Conservation (phyloP, 345 rosid genomes). For the Laguncularia racemosa region DNA sequence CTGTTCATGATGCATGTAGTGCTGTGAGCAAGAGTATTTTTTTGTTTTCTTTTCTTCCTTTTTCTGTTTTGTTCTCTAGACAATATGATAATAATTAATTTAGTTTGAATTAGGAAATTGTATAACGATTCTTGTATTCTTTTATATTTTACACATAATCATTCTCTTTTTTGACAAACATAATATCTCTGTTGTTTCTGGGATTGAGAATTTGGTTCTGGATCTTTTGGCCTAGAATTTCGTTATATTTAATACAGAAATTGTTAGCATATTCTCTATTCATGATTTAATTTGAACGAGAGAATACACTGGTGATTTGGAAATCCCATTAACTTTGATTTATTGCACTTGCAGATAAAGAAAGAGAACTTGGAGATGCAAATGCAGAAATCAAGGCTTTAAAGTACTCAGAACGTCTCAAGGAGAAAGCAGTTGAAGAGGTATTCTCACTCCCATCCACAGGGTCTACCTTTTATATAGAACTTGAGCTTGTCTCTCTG, state of each 20-base stretch:
- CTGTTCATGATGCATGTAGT: too few species aligned
- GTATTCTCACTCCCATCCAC: slow-evolving; percentile 4
- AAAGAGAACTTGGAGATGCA: slow-evolving; percentile 41
- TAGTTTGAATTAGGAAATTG: too few species aligned
- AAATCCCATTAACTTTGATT: neutral
- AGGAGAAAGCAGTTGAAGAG: slow-evolving; percentile 46
- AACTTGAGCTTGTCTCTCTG: neutral
- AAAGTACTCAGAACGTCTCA: slow-evolving; percentile 32
- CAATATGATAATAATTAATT: too few species aligned
- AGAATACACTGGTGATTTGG: neutral
- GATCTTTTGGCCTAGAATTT: neutral
- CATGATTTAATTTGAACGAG: neutral
- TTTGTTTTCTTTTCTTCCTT: too few species aligned
- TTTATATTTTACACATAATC: too few species aligned
- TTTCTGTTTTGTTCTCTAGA: too few species aligned
- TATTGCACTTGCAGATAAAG: slow-evolving; percentile 25
- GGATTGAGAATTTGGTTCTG: neutral
- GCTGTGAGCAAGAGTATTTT: too few species aligned
- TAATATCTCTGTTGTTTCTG: too few species aligned
- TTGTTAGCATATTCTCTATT: neutral
- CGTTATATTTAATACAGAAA: neutral
- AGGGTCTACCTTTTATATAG: neutral
- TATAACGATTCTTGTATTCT: too few species aligned
- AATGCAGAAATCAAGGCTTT: slow-evolving; percentile 33
- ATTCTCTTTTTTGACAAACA: too few species aligned